Evolutionary conservation across 2,329 filamentous ascomycete species (phyloP), one percentile per base, ranked within the genome.

Genomic region (Mycosphaerella sp.): DNA sequence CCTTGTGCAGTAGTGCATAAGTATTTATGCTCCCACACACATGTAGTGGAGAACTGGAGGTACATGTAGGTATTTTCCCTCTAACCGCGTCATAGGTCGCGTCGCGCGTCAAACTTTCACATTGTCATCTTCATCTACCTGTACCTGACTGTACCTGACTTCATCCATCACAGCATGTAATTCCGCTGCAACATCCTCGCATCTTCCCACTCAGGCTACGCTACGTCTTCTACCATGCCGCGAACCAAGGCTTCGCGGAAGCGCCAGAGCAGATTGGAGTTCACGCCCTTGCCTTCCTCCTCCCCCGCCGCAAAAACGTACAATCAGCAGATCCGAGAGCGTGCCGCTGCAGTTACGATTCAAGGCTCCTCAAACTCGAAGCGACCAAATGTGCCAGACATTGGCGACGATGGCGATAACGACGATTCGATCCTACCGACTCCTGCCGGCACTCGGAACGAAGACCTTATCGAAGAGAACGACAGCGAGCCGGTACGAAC

Each of bases 241-340:
- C 45, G 53, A n/a, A 51, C 51, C 26, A 59, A 53, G 31, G 56
- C 54, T 10, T 45, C 56, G 31, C 60, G 64, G 40, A 68, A 67
- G 56, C 68, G 69, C 39, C 75, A 77, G 57, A 69, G 70, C 6
- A 72, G 72, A 26, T 64, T 77, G 17, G 68, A 65, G 46, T 77
- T 77, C 63, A 74, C 71, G 0, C 70, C 73, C 4, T 55, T 73
- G 4, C 64, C 71, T 6, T 70, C 73, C 10, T 71, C 71, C 0
- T 73, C 73, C 4, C 70, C 72, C 12, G 68, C 67, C 14, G 62
- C 68, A 4, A 55, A 69, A 26, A 52, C 61, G 17, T 67, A 70
- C 29, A 60, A 69, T 36, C 50, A 61, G 26, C 67, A 69, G 51
- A 67, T 70, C 39, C 62, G 63, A 53, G 62, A 68, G 41, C 61